Base-by-base conservation (phyloP, 495 filamentous ascomycete species). In the Penicillium flavigenum region DNA sequence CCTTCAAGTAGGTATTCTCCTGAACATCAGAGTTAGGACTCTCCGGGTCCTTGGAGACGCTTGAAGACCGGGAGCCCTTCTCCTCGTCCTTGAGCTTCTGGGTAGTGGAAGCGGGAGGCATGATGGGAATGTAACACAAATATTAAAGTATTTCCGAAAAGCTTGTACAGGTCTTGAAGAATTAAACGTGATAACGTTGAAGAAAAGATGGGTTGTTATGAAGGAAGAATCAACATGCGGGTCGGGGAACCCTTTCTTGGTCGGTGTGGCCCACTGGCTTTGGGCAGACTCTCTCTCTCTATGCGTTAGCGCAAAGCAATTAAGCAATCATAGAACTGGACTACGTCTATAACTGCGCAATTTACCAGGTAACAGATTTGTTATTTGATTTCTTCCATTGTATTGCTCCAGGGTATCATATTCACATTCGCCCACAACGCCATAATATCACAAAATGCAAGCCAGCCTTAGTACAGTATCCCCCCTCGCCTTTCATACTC, bases 1-100 rank as follows among this genome's bases (percentile, higher is more conserved):
- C 92, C 67, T 87, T 90, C 61, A 96, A 78, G 68, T 93, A 89
- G 6, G 81, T 76, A 64, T 80, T 89, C 64, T 96, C 91, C 45
- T 78, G 78, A 47, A 81, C 83, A 47, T 79, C 82, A 63, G 80
- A 81, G 31, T 61, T 70, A 57, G 67, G 59, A n/a, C 60, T 63
- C 41, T 80, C 75, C 27, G 65, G 36, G 17, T 63, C 70, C 60
- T 75, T 67, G 48, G 71, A 69, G 47, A 59, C 53, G 52, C 60
- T 63, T 4, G 72, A 67, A 61, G 67, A 62, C 61, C 58, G 64
- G 16, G 68, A 61, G 51, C 65, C 63, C 50, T 61, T 67, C 54
- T 62, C 63, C 60, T 76, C 73, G 66, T 69, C 69, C 65, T 77
- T 76, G 63, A 71, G 69, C 65, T 78, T 79, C 51, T 76, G 70